phyloP scores from a whole-genome alignment of 495 filamentous ascomycete genomes.

The Aspergillus incahuasiensis region DNA sequence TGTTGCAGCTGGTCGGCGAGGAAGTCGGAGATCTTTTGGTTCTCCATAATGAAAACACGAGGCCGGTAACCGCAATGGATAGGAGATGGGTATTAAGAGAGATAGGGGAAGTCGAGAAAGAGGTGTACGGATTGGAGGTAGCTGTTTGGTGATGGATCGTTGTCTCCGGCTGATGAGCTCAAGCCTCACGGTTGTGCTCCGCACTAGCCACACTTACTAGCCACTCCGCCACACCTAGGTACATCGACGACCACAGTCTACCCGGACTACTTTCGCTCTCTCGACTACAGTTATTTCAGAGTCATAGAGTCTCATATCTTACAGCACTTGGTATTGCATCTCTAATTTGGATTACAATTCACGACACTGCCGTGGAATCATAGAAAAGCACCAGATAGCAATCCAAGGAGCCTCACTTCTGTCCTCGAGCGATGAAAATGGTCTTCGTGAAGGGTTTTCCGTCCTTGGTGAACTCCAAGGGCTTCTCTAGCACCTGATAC shows the following conservation, averaged over 20 bases:
- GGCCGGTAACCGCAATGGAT: not conserved
- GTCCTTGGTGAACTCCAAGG: slow-evolving; percentile 25
- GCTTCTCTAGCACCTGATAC: slow-evolving; percentile 29
- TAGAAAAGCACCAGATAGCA: not conserved
- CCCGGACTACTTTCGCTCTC: not conserved
- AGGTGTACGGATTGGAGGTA: slow-evolving; percentile 8
- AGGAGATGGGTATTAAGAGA: not conserved
- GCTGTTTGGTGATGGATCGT: slow-evolving; percentile 16
- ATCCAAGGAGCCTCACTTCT: not conserved
- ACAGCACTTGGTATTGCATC: too few relatives aligned
- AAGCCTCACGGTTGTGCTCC: slow-evolving; percentile 9
- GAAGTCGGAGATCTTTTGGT: slow-evolving; percentile 86
- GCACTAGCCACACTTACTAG: not conserved
- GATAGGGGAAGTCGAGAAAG: not conserved
- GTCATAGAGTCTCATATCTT: too few relatives aligned
- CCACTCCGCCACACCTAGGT: not conserved
- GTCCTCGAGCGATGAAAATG: slow-evolving; percentile 35
- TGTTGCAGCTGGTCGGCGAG: slow-evolving; percentile 78
- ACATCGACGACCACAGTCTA: too few relatives aligned
- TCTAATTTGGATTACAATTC: too few relatives aligned
- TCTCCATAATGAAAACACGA: slow-evolving; percentile 56
- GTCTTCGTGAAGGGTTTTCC: slow-evolving; percentile 26
- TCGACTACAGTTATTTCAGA: not conserved
- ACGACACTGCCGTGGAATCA: not conserved
- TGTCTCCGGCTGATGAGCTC: slow-evolving; percentile 12